Conservation (phyloP, 1,284 basidiomycete genomes). For the Garcileccinum viscosum region DNA sequence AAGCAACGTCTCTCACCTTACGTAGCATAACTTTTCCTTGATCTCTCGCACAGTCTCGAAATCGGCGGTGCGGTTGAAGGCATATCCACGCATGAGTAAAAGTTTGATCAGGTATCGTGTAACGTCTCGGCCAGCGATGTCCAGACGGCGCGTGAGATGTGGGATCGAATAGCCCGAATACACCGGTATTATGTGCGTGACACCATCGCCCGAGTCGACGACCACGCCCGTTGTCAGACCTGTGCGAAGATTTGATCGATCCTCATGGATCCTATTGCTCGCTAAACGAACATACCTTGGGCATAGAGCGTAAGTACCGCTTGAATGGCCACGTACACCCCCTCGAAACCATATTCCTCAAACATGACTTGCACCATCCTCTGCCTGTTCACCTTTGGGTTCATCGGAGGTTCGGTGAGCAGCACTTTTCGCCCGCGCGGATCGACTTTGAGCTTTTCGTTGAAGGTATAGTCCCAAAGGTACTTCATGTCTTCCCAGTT, state of each 20-base stretch:
- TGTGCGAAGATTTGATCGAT: conserved; percentile 39
- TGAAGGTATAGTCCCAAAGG: conserved; percentile 98
- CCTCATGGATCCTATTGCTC: background rate
- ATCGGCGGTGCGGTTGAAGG: conserved; percentile 98
- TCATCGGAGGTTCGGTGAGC: conserved; percentile 99
- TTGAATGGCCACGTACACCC: conserved; percentile 98
- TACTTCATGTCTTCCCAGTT: conserved; percentile 99
- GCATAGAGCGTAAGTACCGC: conserved; percentile 98
- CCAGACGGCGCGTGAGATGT: conserved; percentile 91
- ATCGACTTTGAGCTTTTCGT: conserved; percentile 92
- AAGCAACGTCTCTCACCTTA: conserved; percentile 64
- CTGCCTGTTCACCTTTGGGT: conserved; percentile 92
- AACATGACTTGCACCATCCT: conserved; percentile 99
- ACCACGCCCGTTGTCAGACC: conserved; percentile 98
- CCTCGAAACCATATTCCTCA: conserved; percentile 96
- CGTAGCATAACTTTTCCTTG: conserved; percentile 98
- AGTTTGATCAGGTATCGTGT: conserved; percentile 99
- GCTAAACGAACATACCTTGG: conserved; percentile 73
- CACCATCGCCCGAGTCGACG: conserved; percentile 98
- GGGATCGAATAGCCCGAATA: conserved; percentile 97
- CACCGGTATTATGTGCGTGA: conserved; percentile 98
- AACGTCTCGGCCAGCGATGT: conserved; percentile 98
- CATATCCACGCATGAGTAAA: conserved; percentile 97
- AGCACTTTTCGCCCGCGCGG: conserved; percentile 89
- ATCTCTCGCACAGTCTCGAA: conserved; percentile 99